Percentiles rank a stretch among this genome's conserved stretches.
phyloP scores from a whole-genome alignment of 495 filamentous ascomycete genomes.

The Aspergillus steynii region DNA sequence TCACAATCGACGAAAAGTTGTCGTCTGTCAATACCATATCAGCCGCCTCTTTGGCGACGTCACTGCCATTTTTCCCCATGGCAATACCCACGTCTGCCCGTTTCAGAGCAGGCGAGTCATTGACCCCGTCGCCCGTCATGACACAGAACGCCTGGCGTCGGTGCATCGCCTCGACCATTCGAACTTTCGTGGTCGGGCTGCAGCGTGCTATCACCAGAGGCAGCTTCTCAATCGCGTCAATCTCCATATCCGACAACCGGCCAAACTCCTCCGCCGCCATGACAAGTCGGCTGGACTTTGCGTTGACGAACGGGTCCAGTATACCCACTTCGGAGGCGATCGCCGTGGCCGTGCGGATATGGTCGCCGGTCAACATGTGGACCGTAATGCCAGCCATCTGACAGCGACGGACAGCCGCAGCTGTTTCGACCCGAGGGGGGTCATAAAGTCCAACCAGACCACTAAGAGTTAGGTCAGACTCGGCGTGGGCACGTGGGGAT shows the following conservation, averaged over 20 bases:
- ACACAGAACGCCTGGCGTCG: constrained; percentile 63
- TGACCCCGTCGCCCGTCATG: constrained; percentile 83
- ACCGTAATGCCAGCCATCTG: constrained; percentile 65
- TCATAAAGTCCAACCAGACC: constrained; percentile 68
- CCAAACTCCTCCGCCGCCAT: constrained; percentile 69
- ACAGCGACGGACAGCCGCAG: constrained; percentile 49
- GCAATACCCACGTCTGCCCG: constrained; percentile 82
- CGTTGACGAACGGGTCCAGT: constrained; percentile 49
- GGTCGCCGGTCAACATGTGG: constrained; percentile 71
- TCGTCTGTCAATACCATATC: constrained; percentile 89
- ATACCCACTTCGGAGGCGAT: constrained; percentile 68
- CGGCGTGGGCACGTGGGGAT: constrained; percentile 43
- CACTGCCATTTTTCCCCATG: constrained; percentile 80
- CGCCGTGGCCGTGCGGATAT: constrained; percentile 60
- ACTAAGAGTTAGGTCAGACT: constrained; percentile 55
- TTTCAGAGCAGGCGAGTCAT: constrained; percentile 78
- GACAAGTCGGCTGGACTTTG: constrained; percentile 51
- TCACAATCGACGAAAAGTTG: constrained; percentile 79
- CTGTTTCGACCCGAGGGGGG: constrained; percentile 67
- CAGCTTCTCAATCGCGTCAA: constrained; percentile 60
- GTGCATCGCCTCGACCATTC: constrained; percentile 72
- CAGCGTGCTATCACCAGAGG: constrained; percentile 71
- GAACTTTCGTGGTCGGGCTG: constrained; percentile 66
- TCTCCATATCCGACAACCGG: constrained; percentile 55
- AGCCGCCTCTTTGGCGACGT: constrained; percentile 87